Percentiles rank a stretch among this genome's conserved stretches.
Evolutionary conservation across 768 basidiomycete species (phyloP).

Genomic region (Boletus rubescentipes): DNA sequence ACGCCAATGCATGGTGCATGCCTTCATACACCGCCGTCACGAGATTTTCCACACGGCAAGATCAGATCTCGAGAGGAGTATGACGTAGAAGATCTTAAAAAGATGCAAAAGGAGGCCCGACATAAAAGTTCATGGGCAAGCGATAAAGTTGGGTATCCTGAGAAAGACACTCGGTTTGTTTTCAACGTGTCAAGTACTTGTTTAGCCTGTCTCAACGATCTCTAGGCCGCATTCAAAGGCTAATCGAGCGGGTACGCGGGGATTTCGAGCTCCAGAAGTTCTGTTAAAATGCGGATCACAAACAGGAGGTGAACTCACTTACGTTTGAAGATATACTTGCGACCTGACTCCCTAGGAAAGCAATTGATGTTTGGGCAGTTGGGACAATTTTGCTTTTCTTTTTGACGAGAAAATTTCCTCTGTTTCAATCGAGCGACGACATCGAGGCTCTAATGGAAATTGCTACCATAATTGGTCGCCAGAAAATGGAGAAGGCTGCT

Average conservation of each 20-base stretch:
- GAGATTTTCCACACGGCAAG: conserved; percentile 67
- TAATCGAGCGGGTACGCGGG: conserved; percentile 94
- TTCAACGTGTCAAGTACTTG: neutral
- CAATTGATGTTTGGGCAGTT: conserved; percentile 95
- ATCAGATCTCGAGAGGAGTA: conserved; percentile 44
- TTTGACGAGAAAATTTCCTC: conserved; percentile 86
- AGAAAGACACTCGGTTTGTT: conserved; percentile 68
- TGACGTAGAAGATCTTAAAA: conserved; percentile 49
- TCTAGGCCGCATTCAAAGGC: conserved; percentile 81
- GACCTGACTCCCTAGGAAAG: conserved; percentile 41
- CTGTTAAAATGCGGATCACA: conserved; percentile 93
- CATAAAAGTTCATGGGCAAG: conserved; percentile 49
- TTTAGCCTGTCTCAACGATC: neutral
- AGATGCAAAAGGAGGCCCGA: conserved; percentile 60
- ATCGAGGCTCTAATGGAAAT: conserved; percentile 96
- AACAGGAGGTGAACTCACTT: conserved; percentile 69
- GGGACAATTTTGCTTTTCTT: conserved; percentile 93
- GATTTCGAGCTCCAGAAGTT: conserved; percentile 96
- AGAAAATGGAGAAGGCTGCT: conserved; percentile 81
- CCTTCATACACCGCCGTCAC: conserved; percentile 70
- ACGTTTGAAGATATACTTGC: neutral
- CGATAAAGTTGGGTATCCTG: conserved; percentile 76
- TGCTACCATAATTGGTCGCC: conserved; percentile 79
- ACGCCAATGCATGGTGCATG: conserved; percentile 56
- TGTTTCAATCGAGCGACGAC: conserved; percentile 93